Evolutionary conservation across 2,329 filamentous ascomycete species (phyloP).

Genomic region (Westerdykella ornata): DNA sequence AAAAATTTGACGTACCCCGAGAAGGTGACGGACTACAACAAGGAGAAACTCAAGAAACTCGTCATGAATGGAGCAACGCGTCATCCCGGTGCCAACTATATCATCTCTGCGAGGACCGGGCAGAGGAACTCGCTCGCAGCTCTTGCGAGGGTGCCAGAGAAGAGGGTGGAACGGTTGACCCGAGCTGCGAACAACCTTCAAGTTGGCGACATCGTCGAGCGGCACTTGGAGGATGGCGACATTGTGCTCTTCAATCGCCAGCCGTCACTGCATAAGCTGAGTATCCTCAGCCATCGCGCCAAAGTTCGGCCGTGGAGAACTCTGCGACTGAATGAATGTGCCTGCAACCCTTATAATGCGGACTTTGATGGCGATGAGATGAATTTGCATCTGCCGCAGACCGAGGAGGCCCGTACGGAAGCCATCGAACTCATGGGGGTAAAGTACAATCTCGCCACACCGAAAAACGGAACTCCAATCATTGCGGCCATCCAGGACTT

Average conservation of each 20-base stretch:
- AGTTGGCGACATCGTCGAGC: constrained; percentile 83
- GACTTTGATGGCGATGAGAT: constrained; percentile 99
- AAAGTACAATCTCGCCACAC: constrained; percentile 90
- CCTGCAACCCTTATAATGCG: constrained; percentile 95
- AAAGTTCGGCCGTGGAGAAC: constrained; percentile 94
- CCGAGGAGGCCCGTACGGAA: constrained; percentile 90
- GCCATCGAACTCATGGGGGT: constrained; percentile 97
- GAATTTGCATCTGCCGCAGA: constrained; percentile 97
- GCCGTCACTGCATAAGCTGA: constrained; percentile 94
- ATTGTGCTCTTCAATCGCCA: constrained; percentile 97
- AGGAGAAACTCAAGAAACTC: constrained; percentile 68
- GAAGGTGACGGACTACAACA: constrained; percentile 75
- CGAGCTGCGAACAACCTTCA: constrained; percentile 66
- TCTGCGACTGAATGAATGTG: constrained; percentile 95
- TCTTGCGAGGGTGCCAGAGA: constrained; percentile 27
- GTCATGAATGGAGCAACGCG: constrained; percentile 67
- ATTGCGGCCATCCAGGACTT: constrained; percentile 99
- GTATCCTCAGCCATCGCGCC: constrained; percentile 92
- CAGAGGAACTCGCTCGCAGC: constrained; percentile 68
- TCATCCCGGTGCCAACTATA: constrained; percentile 82
- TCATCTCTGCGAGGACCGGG: constrained; percentile 61
- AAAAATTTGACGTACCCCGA: constrained; percentile 96
- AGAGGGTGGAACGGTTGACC: constrained; percentile 58
- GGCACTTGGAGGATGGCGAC: constrained; percentile 90
- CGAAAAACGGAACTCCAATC: constrained; percentile 95